Conservation (phyloP, 2,329 filamentous ascomycete species). For the Pseudogymnoascus destructans region DNA sequence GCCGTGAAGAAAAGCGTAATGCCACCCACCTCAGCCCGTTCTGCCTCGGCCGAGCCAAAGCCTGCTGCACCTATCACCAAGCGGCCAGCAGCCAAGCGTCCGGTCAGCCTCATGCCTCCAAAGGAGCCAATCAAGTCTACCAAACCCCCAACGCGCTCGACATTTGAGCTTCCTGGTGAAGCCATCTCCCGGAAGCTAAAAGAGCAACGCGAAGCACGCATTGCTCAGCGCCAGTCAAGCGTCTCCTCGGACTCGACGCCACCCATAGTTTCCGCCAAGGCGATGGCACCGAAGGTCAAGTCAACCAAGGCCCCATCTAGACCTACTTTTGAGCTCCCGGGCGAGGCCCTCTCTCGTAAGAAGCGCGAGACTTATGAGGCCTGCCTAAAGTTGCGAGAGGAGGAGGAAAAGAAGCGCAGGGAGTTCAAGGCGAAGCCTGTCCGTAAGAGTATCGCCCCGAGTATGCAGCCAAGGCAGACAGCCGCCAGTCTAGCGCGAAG, state of each 20-base stretch:
- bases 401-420: slow-evolving; percentile 45
- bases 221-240: slow-evolving; percentile 28
- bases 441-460: slow-evolving; percentile 30
- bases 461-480: slow-evolving; percentile 39
- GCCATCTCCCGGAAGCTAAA: slow-evolving; percentile 44
- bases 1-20: background rate
- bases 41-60: slow-evolving; percentile 1
- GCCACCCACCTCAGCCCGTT: background rate
- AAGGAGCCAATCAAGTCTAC: slow-evolving; percentile 38
- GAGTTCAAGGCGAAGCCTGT: slow-evolving; percentile 52
- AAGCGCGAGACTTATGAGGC: slow-evolving; percentile 43
- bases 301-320: slow-evolving; percentile 39
- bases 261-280: slow-evolving; percentile 26
- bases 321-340: slow-evolving; percentile 48
- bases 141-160: slow-evolving; percentile 40
- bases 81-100: slow-evolving; percentile 23
- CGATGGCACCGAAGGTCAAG: slow-evolving; percentile 34
- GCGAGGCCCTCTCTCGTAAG: slow-evolving; percentile 39
- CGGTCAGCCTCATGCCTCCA: slow-evolving; percentile 30
- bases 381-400: slow-evolving; percentile 42
- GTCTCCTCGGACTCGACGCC: slow-evolving; percentile 25
- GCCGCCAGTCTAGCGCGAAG: slow-evolving; percentile 43
- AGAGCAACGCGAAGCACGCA: slow-evolving; percentile 44
- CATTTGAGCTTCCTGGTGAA: slow-evolving; percentile 51
- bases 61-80: slow-evolving; percentile 10